phyloP scores from a whole-genome alignment of 176 grass and related monocot genomes.

The Bonia amplexicaulis region DNA sequence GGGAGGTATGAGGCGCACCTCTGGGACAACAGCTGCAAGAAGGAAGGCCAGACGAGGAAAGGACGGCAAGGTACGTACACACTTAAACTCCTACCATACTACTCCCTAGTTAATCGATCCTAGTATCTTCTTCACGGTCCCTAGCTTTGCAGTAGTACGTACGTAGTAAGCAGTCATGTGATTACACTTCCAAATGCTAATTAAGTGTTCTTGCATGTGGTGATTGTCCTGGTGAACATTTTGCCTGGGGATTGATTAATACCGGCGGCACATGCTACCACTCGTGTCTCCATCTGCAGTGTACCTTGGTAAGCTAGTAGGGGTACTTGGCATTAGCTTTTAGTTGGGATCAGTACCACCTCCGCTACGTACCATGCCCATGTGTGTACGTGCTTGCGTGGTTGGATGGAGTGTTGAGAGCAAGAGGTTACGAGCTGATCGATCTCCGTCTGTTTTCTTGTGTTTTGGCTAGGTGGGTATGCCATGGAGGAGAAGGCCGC shows the following conservation, averaged over 20 bases:
- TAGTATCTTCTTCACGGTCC: neutral
- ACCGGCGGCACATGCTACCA: neutral
- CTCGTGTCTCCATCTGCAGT: slow-evolving; percentile 44
- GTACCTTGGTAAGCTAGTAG: slow-evolving; percentile 76
- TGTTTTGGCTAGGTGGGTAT: slow-evolving; percentile 69
- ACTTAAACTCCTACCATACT: neutral
- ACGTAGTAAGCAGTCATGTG: neutral
- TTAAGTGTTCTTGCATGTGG: slow-evolving; percentile 9
- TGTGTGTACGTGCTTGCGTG: neutral
- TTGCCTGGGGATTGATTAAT: slow-evolving; percentile 12
- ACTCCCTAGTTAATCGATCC: neutral
- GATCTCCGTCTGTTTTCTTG: neutral
- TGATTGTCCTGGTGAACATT: slow-evolving; percentile 21
- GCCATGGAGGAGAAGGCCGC: slow-evolving; percentile 88
- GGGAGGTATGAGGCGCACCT: slow-evolving; percentile 99
- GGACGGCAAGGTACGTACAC: slow-evolving; percentile 75
- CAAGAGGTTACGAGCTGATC: neutral
- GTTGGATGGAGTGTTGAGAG: neutral
- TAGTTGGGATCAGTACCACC: neutral
- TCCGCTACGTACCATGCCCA: neutral
- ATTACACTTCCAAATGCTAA: slow-evolving; percentile 18
- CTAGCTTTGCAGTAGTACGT: neutral
- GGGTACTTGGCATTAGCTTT: neutral
- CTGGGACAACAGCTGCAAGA: slow-evolving; percentile 99
- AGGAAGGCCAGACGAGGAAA: slow-evolving; percentile 95